Conservation (phyloP, 2,329 filamentous ascomycete genomes). For the Cercospora sojina region DNA sequence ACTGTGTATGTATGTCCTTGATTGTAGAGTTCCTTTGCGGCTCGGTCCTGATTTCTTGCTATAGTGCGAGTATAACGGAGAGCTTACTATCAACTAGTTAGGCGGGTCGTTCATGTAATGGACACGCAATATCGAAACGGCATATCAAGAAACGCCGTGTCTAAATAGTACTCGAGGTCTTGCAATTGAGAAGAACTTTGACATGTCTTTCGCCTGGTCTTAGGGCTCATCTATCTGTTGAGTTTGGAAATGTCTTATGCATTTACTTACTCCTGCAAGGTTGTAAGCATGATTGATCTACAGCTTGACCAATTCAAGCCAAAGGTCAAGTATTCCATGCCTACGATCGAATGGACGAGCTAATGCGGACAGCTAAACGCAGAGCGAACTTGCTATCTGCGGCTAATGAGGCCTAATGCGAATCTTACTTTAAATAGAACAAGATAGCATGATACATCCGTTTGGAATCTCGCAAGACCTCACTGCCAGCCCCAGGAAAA, state of each 20-base stretch:
- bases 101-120: neutral
- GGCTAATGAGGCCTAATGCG: neutral
- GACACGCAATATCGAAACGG: neutral
- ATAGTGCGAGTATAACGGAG: neutral
- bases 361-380: neutral
- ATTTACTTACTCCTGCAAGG: neutral
- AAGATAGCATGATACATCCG: neutral
- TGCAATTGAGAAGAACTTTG: neutral
- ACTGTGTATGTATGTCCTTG: neutral
- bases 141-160: too few relatives aligned
- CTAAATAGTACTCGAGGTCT: too few relatives aligned
- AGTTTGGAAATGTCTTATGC: neutral
- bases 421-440: neutral
- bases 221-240: neutral
- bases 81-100: neutral
- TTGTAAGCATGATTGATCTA: neutral
- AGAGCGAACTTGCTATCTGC: neutral
- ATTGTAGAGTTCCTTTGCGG: neutral
- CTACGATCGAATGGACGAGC: neutral
- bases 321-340: neutral
- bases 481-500: neutral
- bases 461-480: neutral
- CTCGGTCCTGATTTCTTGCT: neutral
- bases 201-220: neutral
- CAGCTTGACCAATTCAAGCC: neutral